Evolutionary conservation across 164 flowering plant species (phyloP).

Genomic region (Dillenia turbinata): DNA sequence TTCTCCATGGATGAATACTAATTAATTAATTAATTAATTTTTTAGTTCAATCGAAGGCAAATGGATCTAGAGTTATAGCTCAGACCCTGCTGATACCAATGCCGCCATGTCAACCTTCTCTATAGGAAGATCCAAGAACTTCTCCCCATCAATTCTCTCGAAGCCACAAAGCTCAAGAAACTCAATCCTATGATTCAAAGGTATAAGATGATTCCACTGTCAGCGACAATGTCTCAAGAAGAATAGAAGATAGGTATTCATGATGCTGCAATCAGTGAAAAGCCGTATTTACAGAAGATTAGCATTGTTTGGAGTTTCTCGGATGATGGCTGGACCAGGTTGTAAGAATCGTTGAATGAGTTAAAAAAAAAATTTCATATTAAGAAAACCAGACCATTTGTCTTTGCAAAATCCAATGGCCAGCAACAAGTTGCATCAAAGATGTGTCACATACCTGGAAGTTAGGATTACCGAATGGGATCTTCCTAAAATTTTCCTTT

Average conservation of each 20-base stretch:
- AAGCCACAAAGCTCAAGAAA: conserved; percentile 92
- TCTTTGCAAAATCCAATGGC: background rate
- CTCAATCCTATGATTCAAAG: conserved; percentile 46
- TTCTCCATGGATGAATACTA: too few species aligned
- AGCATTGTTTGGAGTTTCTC: too few species aligned
- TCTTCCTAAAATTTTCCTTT: conserved; percentile 51
- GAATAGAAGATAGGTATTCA: too few species aligned
- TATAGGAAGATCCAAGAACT: conserved; percentile 54
- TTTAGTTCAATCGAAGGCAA: too few species aligned
- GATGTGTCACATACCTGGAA: conserved; percentile 45
- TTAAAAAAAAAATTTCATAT: background rate
- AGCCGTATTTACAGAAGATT: too few species aligned
- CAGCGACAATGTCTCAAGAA: too few species aligned
- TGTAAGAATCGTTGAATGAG: too few species aligned
- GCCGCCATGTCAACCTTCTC: conserved; percentile 55
- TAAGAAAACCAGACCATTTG: background rate
- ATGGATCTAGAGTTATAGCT: conserved; percentile 6
- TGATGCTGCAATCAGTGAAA: too few species aligned
- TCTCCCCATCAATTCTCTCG: conserved; percentile 48
- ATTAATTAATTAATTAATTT: too few species aligned
- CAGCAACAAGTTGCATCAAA: background rate
- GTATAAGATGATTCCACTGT: too few species aligned
- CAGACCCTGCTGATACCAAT: conserved; percentile 49
- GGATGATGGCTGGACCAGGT: too few species aligned
- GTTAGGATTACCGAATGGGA: conserved; percentile 58